A percentile compares a stretch with the other conserved stretches of the same genome.
These are phyloP conservation scores for Garcia nutans DNA, from an alignment of 345 rosid species.

Conservation along the genomic window DNA sequence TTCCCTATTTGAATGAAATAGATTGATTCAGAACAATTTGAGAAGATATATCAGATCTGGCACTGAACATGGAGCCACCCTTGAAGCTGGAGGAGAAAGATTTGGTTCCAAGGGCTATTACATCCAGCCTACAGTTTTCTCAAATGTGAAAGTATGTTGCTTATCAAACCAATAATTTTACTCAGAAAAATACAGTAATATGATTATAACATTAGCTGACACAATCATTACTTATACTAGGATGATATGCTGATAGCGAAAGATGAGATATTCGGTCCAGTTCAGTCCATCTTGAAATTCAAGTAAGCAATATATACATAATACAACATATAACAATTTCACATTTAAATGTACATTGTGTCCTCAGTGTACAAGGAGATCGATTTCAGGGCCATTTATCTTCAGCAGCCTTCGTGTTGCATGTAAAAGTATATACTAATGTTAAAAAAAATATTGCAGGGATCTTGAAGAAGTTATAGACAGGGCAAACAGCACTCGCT, in stretches of 20 bases:
- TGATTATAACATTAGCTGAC: not conserved
- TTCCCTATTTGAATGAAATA: conserved; percentile 20
- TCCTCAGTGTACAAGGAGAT: no score
- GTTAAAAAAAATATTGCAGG: conserved; percentile 34
- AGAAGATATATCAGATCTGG: conserved; percentile 79
- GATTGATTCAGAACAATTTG: conserved; percentile 73
- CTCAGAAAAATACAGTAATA: not conserved
- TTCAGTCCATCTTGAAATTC: conserved; percentile 84
- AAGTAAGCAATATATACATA: conserved; percentile 41
- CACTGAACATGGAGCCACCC: conserved; percentile 78
- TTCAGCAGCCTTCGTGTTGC: no score
- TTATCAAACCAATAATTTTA: not conserved
- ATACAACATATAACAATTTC: no score
- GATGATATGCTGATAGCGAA: conserved; percentile 88
- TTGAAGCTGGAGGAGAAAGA: conserved; percentile 81
- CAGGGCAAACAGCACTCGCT: conserved; percentile 58
- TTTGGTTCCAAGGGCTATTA: conserved; percentile 74
- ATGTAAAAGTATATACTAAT: not conserved
- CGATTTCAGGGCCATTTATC: no score
- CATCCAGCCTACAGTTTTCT: conserved; percentile 94
- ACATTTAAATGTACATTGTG: no score
- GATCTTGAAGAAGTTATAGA: conserved; percentile 63
- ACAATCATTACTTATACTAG: conserved; percentile 28
- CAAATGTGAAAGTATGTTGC: conserved; percentile 63
- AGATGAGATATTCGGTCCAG: conserved; percentile 96